phyloP scores from a whole-genome alignment of 2,329 filamentous ascomycete genomes.

The Pseudogymnoascus sp. region DNA sequence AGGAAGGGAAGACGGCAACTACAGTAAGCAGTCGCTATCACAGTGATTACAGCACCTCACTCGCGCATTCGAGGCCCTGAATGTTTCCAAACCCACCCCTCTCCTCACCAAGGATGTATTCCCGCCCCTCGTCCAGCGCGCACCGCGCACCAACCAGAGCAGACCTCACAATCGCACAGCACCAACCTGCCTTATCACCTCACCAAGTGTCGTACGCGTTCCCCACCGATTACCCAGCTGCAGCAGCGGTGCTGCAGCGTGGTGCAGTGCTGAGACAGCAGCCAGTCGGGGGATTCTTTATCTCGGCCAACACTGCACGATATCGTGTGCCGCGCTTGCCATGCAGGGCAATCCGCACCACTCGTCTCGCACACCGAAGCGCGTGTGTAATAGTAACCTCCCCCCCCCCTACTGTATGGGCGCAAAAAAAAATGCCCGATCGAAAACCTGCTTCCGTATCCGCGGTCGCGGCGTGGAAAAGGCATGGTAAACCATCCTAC shows the following conservation, averaged over 20 bases:
- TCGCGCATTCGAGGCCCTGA: not conserved
- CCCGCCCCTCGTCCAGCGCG: not conserved
- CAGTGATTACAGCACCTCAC: not conserved
- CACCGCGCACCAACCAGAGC: not conserved
- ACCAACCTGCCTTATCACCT: not conserved
- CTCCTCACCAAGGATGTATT: not conserved
- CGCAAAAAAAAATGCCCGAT: no score
- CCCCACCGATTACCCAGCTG: not conserved
- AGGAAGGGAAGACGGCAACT: not conserved
- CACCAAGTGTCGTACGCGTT: not conserved
- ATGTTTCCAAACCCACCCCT: not conserved
- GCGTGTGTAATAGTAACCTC: not conserved
- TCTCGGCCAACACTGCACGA: not conserved
- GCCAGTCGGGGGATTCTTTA: not conserved
- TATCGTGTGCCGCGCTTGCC: not conserved
- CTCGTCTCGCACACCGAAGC: not conserved
- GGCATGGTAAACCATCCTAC: not conserved
- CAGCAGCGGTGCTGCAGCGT: not conserved
- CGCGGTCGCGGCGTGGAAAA: not conserved
- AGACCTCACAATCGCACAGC: not conserved
- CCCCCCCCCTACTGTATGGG: no score
- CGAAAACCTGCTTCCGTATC: not conserved
- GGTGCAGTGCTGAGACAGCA: not conserved
- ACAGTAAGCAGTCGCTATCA: not conserved
- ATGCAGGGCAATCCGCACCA: not conserved